Evolutionary conservation across 495 filamentous ascomycete genomes (phyloP), one percentile per base, ranked within the genome.

Genomic region (Neurospora pannonica): DNA sequence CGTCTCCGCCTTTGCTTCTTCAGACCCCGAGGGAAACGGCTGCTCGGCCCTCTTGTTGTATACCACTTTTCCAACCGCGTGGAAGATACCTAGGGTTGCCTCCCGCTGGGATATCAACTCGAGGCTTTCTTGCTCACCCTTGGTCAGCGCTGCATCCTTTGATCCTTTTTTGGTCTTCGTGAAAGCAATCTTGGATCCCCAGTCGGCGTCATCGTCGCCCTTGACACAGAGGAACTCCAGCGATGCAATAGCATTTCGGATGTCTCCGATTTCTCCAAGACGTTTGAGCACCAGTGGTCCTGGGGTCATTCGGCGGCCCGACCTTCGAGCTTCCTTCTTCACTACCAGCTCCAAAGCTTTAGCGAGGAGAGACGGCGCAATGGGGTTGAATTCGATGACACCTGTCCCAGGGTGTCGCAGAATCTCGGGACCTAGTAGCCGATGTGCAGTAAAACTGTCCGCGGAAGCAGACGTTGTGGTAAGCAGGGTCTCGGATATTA

Each of bases 21-120:
- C 76, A 7, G 82, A 78, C 6, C 80, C 78, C 1, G 74, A 74
- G 0, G 76, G 76, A 21, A 78, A 79, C 13, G 80, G 76, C 17
- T 38, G 71, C 70, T 86, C 85, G 38, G 89, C 86, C 46, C 96
- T 88, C 79, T 97, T 98, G 83, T 98, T 98, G 82, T 98, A 95
- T 4, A 97, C 89, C 4, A 98, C 92, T 77, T 94, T 97, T 19
- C 95, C 97, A 70, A 99, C 91, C 37, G 97, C 94, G 82, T 99
- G 97, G 78, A 99, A 99, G 73, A 99, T 91, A 2, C 94, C 95
- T 8, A 98, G 85, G 75, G 88, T 95, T 24, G 92, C 88, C 82
- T 97, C 94, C 70, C 97, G 88, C 77, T 95, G 93, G 1, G 92
- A 93, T 5, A 98, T 86, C 62, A 93, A 79, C 75, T 92, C 86